Evolutionary conservation across 192 early-diverging fungal species (phyloP), one percentile per base, ranked within the genome.

Genomic region (Dissophora globulifera): DNA sequence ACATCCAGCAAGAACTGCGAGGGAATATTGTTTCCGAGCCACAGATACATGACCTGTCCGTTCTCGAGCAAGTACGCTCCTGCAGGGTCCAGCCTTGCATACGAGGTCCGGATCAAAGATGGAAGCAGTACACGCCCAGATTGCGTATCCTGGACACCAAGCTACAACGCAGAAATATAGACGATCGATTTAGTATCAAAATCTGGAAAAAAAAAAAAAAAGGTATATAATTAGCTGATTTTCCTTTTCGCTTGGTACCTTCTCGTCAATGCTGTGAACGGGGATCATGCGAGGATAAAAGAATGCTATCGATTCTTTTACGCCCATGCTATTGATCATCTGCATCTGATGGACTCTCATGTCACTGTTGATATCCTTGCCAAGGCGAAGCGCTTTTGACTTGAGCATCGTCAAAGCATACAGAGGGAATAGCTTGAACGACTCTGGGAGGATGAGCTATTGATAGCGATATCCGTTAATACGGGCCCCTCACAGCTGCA

Each of bases 381-480:
- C 91, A 30, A 76, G 87, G 48, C 95, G 89, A 62, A 99, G 87
- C 3, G 94, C 87, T 46, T 87, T 86, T 45, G 87, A 90, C 74
- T 98, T 98, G 20, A 96, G 84, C 63, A 99, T 69, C 25, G 92
- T 78, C 42, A 97, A 84, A 1, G 88, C 85, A 78, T 93, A 97
- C 26, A 98, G 83, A 15, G 97, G 96, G 45, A 92, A 89, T 41
- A 97, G 83, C 79, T 99, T 99, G 83, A 92, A 96, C 0, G 95
- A 89, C 76, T 99, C 97, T 23, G 97, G 96, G 48, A 99, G 80
- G 59, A 99, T 98, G 19, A 99, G 84, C 83, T 96, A 60, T 58
- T 32, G 19, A 25, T 3, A 48, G 32, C 19, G n/a, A 23, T 15
- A 33, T 33, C 8, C 20, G n/a, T n/a, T n/a, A n/a, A n/a, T n/a